Evolutionary conservation across 129 eudicot species (phyloP).

Genomic region (Oenanthe sinensis): DNA sequence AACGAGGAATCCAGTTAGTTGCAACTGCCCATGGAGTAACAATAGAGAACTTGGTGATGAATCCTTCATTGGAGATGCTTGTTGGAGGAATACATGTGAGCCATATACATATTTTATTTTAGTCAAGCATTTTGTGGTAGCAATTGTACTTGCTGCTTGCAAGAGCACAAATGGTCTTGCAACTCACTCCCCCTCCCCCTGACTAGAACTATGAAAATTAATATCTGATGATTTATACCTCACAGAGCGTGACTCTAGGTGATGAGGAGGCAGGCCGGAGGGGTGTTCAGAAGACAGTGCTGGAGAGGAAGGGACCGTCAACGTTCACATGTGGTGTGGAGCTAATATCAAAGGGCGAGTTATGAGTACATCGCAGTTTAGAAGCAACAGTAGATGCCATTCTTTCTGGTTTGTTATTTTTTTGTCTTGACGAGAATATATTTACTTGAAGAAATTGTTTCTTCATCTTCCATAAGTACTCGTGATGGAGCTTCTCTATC

Average conservation of each 20-base stretch:
- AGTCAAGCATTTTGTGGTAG: background rate
- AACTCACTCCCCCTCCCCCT: background rate
- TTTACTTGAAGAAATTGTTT: background rate
- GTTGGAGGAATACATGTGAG: constrained; percentile 95
- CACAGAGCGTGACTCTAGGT: constrained; percentile 88
- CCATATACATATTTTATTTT: background rate
- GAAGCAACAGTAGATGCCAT: constrained; percentile 91
- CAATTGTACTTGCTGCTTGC: background rate
- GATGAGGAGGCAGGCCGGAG: constrained; percentile 98
- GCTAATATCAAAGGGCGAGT: constrained; percentile 74
- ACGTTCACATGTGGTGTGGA: constrained; percentile 85
- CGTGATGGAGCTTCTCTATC: background rate
- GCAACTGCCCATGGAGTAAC: constrained; percentile 99
- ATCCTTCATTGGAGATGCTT: constrained; percentile 95
- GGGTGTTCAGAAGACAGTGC: constrained; percentile 84
- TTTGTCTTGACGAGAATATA: background rate
- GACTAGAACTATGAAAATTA: background rate
- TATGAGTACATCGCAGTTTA: constrained; percentile 64
- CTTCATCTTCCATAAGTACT: background rate
- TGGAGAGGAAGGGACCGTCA: constrained; percentile 90
- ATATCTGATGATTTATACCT: constrained; percentile 1
- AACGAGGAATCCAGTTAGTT: constrained; percentile 96
- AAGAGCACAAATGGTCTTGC: background rate
- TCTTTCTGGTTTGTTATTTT: constrained; percentile 53
- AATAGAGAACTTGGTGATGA: constrained; percentile 78